Conservation (phyloP, 352 stramenopile genomes). For the Pseudoperonospora humuli region DNA sequence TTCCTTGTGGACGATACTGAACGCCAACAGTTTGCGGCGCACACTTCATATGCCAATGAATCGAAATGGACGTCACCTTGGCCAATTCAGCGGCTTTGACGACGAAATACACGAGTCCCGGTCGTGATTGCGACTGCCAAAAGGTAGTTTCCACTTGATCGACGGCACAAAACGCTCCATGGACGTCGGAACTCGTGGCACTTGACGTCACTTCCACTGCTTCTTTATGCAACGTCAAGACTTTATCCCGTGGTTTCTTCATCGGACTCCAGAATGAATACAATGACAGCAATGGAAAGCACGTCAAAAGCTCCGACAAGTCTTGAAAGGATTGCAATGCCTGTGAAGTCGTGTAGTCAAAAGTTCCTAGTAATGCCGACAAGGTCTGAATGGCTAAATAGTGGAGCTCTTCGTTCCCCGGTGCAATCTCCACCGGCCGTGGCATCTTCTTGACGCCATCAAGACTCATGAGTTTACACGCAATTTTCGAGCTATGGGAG, state of each 20-base stretch:
- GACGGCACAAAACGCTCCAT: slow-evolving; percentile 43
- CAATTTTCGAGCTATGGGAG: slow-evolving; percentile 68
- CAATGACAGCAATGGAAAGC: slow-evolving; percentile 68
- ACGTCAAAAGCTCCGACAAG: slow-evolving; percentile 61
- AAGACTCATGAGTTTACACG: slow-evolving; percentile 42
- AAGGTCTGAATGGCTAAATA: slow-evolving; percentile 81
- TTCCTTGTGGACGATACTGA: slow-evolving; percentile 37
- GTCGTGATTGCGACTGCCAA: slow-evolving; percentile 62
- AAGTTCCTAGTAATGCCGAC: slow-evolving; percentile 53
- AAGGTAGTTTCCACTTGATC: slow-evolving; percentile 53
- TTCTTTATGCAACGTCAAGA: slow-evolving; percentile 31
- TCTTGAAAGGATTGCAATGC: slow-evolving; percentile 68
- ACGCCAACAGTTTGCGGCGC: slow-evolving; percentile 47
- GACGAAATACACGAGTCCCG: slow-evolving; percentile 41
- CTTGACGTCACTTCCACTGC: slow-evolving; percentile 53
- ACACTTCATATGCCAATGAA: slow-evolving; percentile 67
- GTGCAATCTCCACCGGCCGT: slow-evolving; percentile 28
- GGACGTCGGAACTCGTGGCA: slow-evolving; percentile 34
- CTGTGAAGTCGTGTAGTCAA: slow-evolving; percentile 49
- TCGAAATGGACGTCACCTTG: slow-evolving; percentile 49
- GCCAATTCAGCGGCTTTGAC: slow-evolving; percentile 31
- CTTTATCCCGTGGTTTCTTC: slow-evolving; percentile 53
- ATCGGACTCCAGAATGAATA: slow-evolving; percentile 81
- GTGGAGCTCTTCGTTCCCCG: slow-evolving; percentile 58
- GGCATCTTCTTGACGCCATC: slow-evolving; percentile 35